Percentiles rank a stretch among this genome's conserved stretches.
phyloP scores from a whole-genome alignment of 306 rosid species.

The Corylus americana region DNA sequence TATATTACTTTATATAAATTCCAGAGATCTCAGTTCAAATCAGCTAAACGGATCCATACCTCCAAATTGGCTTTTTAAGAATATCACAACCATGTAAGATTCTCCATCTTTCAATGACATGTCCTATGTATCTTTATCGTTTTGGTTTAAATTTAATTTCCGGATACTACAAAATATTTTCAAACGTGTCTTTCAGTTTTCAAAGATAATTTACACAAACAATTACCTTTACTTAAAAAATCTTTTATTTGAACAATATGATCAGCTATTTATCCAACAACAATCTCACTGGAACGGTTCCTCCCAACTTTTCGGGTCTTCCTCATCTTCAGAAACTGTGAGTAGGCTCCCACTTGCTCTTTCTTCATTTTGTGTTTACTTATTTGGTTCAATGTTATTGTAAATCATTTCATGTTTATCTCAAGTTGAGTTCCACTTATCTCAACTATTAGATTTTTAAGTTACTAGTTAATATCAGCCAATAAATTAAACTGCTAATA shows the following conservation, averaged over 20 bases:
- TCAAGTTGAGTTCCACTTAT: neutral
- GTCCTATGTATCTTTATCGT: neutral
- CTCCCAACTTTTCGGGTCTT: conserved; percentile 48
- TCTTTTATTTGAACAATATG: neutral
- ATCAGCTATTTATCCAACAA: conserved; percentile 73
- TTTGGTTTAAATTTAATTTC: conserved; percentile 1
- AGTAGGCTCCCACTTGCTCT: conserved; percentile 36
- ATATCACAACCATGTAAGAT: conserved; percentile 85
- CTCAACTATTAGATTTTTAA: neutral
- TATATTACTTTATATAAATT: conserved; percentile 35
- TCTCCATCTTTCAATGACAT: conserved; percentile 24
- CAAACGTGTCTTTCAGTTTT: neutral
- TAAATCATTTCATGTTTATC: neutral
- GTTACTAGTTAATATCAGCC: neutral
- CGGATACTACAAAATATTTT: neutral
- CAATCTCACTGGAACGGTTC: conserved; percentile 65
- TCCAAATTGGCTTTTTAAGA: conserved; percentile 44
- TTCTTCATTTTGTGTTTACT: conserved; percentile 3
- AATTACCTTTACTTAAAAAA: conserved; percentile 16
- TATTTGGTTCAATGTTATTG: neutral
- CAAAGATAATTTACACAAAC: conserved; percentile 6
- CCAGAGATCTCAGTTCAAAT: conserved; percentile 84
- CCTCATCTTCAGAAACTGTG: conserved; percentile 75
- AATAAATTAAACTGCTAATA: conserved; percentile 14
- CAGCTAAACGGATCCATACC: conserved; percentile 75